Conservation (phyloP, 2,329 filamentous ascomycete species). For the Alternaria angustiovoidea region DNA sequence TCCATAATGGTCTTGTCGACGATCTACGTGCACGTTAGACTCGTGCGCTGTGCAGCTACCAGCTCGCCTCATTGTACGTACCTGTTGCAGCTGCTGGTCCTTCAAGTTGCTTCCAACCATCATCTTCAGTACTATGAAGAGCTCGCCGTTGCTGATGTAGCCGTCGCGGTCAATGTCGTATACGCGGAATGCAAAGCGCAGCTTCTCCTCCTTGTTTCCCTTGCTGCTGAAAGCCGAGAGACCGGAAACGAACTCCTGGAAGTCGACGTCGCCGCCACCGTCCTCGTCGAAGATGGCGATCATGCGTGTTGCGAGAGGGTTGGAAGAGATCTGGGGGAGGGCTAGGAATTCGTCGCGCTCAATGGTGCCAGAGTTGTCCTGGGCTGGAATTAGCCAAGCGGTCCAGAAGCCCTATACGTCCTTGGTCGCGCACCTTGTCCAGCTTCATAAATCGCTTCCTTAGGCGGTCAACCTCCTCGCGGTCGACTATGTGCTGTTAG, state of each 20-base stretch:
- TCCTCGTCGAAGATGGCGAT: slow-evolving; percentile 99
- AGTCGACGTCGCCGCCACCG: slow-evolving; percentile 96
- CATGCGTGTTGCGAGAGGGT: slow-evolving; percentile 97
- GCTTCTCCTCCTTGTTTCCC: slow-evolving; percentile 98
- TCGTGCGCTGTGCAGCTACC: not conserved
- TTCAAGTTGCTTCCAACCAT: slow-evolving; percentile 99
- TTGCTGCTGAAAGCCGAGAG: slow-evolving; percentile 96
- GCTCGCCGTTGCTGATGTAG: slow-evolving; percentile 97
- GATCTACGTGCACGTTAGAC: slow-evolving; percentile 64
- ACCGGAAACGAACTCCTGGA: slow-evolving; percentile 97
- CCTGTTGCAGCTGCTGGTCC: slow-evolving; percentile 95
- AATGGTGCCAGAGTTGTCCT: slow-evolving; percentile 98
- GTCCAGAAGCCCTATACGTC: too few relatives aligned
- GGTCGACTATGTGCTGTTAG: slow-evolving; percentile 73
- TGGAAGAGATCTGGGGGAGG: slow-evolving; percentile 95
- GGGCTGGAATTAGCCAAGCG: slow-evolving; percentile 1
- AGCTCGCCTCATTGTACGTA: slow-evolving; percentile 28
- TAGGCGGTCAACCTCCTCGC: slow-evolving; percentile 94
- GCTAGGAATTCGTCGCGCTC: slow-evolving; percentile 98
- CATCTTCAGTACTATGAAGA: slow-evolving; percentile 99
- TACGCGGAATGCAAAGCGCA: slow-evolving; percentile 97
- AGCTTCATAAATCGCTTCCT: slow-evolving; percentile 99
- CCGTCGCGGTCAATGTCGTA: slow-evolving; percentile 99
- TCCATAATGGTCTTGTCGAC: slow-evolving; percentile 99
- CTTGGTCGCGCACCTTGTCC: slow-evolving; percentile 75